phyloP scores from a whole-genome alignment of 176 grass and related monocot species.

The Elymus sibiricus region DNA sequence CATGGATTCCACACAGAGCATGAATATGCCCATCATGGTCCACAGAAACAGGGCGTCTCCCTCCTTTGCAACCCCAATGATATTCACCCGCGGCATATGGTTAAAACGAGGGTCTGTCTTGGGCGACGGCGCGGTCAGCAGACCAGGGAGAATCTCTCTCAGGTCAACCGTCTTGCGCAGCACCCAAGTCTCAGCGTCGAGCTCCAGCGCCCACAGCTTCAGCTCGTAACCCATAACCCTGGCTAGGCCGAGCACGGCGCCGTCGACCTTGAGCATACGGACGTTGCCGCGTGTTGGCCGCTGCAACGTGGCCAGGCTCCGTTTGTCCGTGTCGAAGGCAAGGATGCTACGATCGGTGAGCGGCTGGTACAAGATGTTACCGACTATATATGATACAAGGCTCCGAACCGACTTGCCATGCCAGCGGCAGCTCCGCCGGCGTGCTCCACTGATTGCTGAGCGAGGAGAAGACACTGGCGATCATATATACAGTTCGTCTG shows the following conservation, averaged over 20 bases:
- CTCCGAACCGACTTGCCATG: not conserved
- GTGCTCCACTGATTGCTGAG: not conserved
- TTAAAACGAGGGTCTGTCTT: not conserved
- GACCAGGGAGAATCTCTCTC: not conserved
- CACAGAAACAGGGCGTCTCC: not conserved
- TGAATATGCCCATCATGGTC: not conserved
- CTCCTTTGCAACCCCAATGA: not conserved
- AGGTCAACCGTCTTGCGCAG: not conserved
- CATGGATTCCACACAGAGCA: not conserved
- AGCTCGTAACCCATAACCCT: slow-evolving; percentile 5
- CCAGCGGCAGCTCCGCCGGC: not conserved
- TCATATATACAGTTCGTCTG: not conserved
- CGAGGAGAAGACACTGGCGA: not conserved
- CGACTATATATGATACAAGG: not conserved
- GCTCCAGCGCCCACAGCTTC: not conserved
- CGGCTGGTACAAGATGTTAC: not conserved
- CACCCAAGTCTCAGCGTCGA: not conserved
- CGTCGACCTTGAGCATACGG: not conserved
- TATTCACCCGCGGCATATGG: not conserved
- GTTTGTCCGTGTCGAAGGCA: not conserved
- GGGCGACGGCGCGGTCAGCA: not conserved
- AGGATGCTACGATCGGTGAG: not conserved
- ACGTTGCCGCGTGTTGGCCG: not conserved
- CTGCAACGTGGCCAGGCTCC: not conserved
- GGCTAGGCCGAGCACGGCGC: slow-evolving; percentile 18